A percentile compares a stretch with the other conserved stretches of the same genome.
These are phyloP conservation scores for Aristolochia contorta DNA, from an alignment of 164 flowering plant genomes.

Conservation along the genomic window DNA sequence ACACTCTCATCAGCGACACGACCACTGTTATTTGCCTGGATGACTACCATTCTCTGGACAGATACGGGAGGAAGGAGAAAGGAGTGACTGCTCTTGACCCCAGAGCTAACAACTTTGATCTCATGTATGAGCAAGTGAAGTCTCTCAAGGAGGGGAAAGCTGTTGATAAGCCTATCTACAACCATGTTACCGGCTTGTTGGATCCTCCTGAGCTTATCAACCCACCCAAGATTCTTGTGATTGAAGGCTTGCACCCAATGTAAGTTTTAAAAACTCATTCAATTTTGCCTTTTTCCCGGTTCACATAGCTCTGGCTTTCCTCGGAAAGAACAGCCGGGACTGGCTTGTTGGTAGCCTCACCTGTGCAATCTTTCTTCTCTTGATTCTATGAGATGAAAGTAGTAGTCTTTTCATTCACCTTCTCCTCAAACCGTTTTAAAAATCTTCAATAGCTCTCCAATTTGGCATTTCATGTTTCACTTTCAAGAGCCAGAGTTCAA, in stretches of 20 bases:
- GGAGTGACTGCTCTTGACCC: conserved; percentile 98
- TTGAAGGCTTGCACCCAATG: conserved; percentile 97
- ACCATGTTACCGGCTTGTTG: conserved; percentile 81
- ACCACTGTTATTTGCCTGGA: conserved; percentile 96
- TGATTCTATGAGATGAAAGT: no score
- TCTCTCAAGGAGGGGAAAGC: conserved; percentile 67
- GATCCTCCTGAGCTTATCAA: conserved; percentile 90
- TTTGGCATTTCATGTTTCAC: no score
- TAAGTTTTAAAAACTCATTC: conserved; percentile 29
- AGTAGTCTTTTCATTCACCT: no score
- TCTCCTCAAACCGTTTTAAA: no score
- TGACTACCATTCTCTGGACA: conserved; percentile 88
- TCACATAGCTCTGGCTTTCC: not conserved
- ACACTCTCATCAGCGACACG: conserved; percentile 87
- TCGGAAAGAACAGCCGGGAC: no score
- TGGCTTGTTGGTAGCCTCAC: no score
- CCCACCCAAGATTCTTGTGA: conserved; percentile 92
- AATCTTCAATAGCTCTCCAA: no score
- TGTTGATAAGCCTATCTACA: conserved; percentile 88
- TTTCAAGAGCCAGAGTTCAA: no score
- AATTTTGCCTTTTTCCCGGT: not conserved
- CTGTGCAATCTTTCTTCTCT: no score
- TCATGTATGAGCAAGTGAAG: conserved; percentile 96
- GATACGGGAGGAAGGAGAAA: conserved; percentile 82
- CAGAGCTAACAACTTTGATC: conserved; percentile 85